Evolutionary conservation across 495 filamentous ascomycete species (phyloP), one percentile per base, ranked within the genome.

Genomic region (Rhizodiscina lignyota): DNA sequence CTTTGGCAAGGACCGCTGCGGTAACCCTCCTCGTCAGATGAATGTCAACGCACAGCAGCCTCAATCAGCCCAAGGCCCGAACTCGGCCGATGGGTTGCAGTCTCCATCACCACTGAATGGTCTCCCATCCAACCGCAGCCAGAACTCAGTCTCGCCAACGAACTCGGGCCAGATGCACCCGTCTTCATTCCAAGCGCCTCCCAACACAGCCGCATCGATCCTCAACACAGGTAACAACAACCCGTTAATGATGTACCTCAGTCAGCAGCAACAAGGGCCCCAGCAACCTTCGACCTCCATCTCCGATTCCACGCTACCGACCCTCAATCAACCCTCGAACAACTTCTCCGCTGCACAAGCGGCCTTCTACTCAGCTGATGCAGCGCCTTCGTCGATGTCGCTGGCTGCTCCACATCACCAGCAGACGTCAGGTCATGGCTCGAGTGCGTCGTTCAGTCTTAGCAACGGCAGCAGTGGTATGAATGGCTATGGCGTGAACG

Each of bases 1-100:
- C 61, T 97, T 97, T 55, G 89, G 89, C 51, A 97, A 97, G 61
- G 89, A 97, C 56, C 72, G 89, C 34, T 97, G 89, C 50, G 89
- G 89, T 43, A 97, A 96, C 57, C 82, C 89, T 15, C 89, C 89
- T 18, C 72, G 89, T 30, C 91, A 97, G 60, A 62, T 64, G n/a
- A 74, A 52, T 66, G 73, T 44, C 56, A 60, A 37, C 59, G 60
- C 15, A 12, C 37, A 53, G 29, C 34, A 38, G 42, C 37, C 54
- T 41, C 28, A 55, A 41, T 5, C 8, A 5, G 21, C 15, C 35
- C 44, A 50, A 27, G 41, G 38, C 27, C 48, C 41, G 39, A 47
- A 35, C 18, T 38, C 50, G 13, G 10, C 8, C 6, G 56, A 55
- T 39, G 48, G 53, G 18, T 27, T 63, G 18, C 44, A 49, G 12